These are phyloP conservation scores for Heliamphora exappendiculata DNA, from an alignment of 148 eudicot species.

Conservation along the genomic window DNA sequence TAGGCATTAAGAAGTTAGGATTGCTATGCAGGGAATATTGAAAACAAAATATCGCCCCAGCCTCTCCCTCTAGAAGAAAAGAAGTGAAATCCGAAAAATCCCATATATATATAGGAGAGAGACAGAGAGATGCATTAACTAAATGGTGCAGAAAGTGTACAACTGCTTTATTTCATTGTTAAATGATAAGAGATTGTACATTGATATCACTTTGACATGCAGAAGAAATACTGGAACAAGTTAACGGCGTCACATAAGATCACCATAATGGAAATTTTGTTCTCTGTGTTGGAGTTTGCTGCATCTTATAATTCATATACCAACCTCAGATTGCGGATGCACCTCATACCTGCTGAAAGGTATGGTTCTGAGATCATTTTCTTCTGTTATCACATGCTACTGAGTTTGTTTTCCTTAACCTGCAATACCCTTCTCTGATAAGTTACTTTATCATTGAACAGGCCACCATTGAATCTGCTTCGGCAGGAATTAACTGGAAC, in stretches of 20 bases:
- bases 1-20: not conserved
- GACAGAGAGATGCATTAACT: not conserved
- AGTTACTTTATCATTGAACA: conserved; percentile 31
- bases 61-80: not conserved
- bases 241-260: conserved; percentile 70
- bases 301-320: conserved; percentile 87
- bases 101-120: not conserved
- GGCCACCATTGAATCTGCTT: conserved; percentile 85
- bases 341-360: conserved; percentile 79
- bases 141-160: not conserved
- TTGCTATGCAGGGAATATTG: not conserved
- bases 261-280: conserved; percentile 77
- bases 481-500: conserved; percentile 91
- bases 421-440: conserved; percentile 1
- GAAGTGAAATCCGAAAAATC: not conserved
- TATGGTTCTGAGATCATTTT: conserved; percentile 18
- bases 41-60: not conserved
- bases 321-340: conserved; percentile 81
- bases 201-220: conserved; percentile 25
- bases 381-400: not conserved
- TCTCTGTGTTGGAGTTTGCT: conserved; percentile 88
- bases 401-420: conserved; percentile 2
- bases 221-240: conserved; percentile 92
- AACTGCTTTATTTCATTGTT: conserved; percentile 1
- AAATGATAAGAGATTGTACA: not conserved